Base-by-base conservation (phyloP, 345 rosid genomes). In the Aquilaria yunnanensis region DNA sequence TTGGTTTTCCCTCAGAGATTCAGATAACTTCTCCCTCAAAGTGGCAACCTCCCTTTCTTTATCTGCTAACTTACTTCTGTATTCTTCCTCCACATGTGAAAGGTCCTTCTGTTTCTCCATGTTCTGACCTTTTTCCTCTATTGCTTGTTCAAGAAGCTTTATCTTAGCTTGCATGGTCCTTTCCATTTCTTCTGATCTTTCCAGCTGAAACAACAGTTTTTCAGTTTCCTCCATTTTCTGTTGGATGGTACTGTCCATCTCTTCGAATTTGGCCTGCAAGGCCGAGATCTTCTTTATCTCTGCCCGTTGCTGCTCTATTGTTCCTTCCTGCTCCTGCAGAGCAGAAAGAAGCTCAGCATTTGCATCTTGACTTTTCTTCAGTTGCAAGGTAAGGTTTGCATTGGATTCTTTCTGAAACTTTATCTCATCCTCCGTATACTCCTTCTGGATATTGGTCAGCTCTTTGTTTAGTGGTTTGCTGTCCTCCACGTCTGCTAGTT, bases 351-450 rank as follows among this genome's bases (percentile, higher is more conserved):
- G 84, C 70, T 81, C 86, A 49, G 59, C 65, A 59, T 85, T 85
- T n/a, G 86, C 80, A 62, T 81, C 88, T 53, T 78, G 91, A 73
- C 83, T 83, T 73, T 72, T 77, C 43, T 80, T 72, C 77, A 83
- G 67, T 70, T 83, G 88, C 74, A 81, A 48, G 60, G 74, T 32
- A 52, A 85, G 75, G 72, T 59, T 61, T 10, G 71, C 71, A 65
- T 73, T 79, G 37, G 76, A 59, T 68, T 85, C 79, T 63, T 77
- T 73, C 54, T 63, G 81, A 62, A 77, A 72, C 68, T 72, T 74
- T 10, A 77, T 62, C 68, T 85, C 91, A 62, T 70, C 77, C 68
- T 74, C 83, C 70, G 83, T 37, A 37, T 37, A 52, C 33, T 82
- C 84, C 71, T 77, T 70, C 14, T 66, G 61, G 47, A 71, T n/a